These are phyloP conservation scores for Xanthoconium stramineum DNA, from an alignment of 768 basidiomycete genomes.

Conservation along the genomic window DNA sequence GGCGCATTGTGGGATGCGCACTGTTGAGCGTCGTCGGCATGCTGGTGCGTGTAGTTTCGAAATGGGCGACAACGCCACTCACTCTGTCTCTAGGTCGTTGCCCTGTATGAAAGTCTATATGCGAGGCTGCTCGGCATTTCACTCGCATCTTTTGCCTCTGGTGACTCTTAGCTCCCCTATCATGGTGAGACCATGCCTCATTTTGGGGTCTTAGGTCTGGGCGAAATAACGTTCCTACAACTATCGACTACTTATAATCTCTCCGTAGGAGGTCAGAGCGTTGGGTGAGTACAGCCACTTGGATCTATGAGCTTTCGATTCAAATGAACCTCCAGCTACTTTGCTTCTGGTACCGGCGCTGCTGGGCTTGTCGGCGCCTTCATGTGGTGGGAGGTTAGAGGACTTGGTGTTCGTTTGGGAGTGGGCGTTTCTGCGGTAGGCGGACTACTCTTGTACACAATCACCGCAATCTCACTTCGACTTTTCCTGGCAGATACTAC, in stretches of 20 bases:
- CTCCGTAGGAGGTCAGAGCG: constrained; percentile 69
- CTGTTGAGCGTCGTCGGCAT: constrained; percentile 77
- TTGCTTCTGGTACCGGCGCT: constrained; percentile 91
- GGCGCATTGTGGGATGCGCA: constrained; percentile 74
- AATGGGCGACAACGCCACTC: background rate
- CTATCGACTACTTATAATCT: constrained; percentile 81
- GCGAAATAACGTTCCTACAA: constrained; percentile 93
- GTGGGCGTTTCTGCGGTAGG: constrained; percentile 81
- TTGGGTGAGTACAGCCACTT: constrained; percentile 54
- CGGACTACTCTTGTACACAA: background rate
- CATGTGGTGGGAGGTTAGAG: constrained; percentile 91
- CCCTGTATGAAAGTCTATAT: constrained; percentile 59
- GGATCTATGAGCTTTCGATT: background rate
- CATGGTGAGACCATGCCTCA: constrained; percentile 1
- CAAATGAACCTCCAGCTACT: constrained; percentile 56
- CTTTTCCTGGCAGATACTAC: constrained; percentile 57
- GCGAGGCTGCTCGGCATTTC: constrained; percentile 79
- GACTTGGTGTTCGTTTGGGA: constrained; percentile 77
- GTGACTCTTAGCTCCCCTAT: constrained; percentile 33
- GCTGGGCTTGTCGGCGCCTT: constrained; percentile 92
- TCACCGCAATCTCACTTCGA: background rate
- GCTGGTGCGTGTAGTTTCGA: constrained; percentile 54
- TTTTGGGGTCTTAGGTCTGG: constrained; percentile 57
- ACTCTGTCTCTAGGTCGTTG: constrained; percentile 59
- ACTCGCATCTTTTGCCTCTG: constrained; percentile 85